A percentile compares a stretch with the other conserved stretches of the same genome.
Evolutionary conservation across 495 filamentous ascomycete species (phyloP).

Genomic region (Hyaloscypha bicolor): DNA sequence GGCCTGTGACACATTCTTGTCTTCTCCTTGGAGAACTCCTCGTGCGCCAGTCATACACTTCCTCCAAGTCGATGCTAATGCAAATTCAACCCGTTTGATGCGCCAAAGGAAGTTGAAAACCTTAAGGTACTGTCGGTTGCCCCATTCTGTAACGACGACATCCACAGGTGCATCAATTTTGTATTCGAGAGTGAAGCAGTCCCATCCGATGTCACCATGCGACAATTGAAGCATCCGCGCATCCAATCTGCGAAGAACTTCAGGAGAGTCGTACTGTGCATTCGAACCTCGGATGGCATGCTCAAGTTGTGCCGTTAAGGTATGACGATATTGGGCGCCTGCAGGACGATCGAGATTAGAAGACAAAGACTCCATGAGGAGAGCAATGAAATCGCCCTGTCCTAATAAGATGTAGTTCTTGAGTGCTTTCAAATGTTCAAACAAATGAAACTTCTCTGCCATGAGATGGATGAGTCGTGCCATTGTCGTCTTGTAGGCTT

Average conservation of each 20-base stretch:
- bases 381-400: slow-evolving; percentile 95
- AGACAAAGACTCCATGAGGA: slow-evolving; percentile 95
- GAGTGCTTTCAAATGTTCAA: slow-evolving; percentile 87
- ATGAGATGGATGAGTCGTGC: slow-evolving; percentile 91
- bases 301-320: slow-evolving; percentile 92
- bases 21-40: slow-evolving; percentile 83
- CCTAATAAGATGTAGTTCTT: slow-evolving; percentile 95
- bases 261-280: slow-evolving; percentile 92
- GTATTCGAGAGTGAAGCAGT: slow-evolving; percentile 98
- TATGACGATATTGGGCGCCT: slow-evolving; percentile 91
- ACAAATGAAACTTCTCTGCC: slow-evolving; percentile 89
- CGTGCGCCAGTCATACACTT: slow-evolving; percentile 95
- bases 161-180: slow-evolving; percentile 97
- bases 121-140: slow-evolving; percentile 93
- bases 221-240: slow-evolving; percentile 94
- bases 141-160: slow-evolving; percentile 94
- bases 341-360: slow-evolving; percentile 94
- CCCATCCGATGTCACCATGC: slow-evolving; percentile 98
- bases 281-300: slow-evolving; percentile 97
- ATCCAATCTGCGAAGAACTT: slow-evolving; percentile 89
- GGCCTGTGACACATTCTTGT: slow-evolving; percentile 72
- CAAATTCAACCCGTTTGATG: slow-evolving; percentile 96
- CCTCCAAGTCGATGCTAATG: slow-evolving; percentile 85
- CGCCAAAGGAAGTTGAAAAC: slow-evolving; percentile 99
- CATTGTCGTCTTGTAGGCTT: slow-evolving; percentile 98